Evolutionary conservation across 2,329 filamentous ascomycete genomes (phyloP).

Genomic region (Penicillium frequentans): DNA sequence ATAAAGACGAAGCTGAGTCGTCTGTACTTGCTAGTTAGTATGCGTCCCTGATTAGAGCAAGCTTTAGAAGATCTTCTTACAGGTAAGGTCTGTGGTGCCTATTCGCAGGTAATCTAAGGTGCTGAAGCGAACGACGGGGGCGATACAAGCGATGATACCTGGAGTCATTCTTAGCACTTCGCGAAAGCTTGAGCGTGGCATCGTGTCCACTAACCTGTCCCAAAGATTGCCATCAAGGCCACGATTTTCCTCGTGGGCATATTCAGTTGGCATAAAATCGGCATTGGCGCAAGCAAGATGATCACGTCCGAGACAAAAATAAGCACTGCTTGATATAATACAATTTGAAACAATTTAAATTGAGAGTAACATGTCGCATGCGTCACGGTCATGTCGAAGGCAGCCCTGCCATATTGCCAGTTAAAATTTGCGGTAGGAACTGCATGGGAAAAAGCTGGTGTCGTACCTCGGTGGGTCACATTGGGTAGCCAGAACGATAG

Average conservation of each 20-base stretch:
- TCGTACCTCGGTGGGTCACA: slow-evolving; percentile 5
- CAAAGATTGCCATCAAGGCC: slow-evolving; percentile 10
- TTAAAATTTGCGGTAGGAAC: neutral
- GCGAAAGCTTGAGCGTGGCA: neutral
- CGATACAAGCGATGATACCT: slow-evolving; percentile 20
- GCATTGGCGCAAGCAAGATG: slow-evolving; percentile 3
- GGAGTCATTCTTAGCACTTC: neutral
- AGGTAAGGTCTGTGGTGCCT: slow-evolving; percentile 17
- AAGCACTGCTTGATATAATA: slow-evolving; percentile 7
- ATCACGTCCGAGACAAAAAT: slow-evolving; percentile 7
- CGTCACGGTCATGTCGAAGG: neutral
- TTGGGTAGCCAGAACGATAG: too few species aligned
- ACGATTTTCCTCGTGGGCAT: slow-evolving; percentile 6
- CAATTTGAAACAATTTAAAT: slow-evolving; percentile 6
- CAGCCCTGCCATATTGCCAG: neutral
- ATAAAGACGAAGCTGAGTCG: slow-evolving; percentile 17
- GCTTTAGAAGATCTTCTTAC: slow-evolving; percentile 1
- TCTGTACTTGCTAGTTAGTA: neutral
- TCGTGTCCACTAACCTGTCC: slow-evolving; percentile 2
- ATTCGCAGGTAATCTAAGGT: slow-evolving; percentile 14
- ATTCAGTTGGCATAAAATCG: neutral
- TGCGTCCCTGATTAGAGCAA: too few species aligned
- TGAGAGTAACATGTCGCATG: slow-evolving; percentile 2
- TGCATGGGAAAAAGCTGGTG: neutral
- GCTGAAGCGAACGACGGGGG: slow-evolving; percentile 18